Base-by-base conservation (phyloP, 1,284 basidiomycete species). In the Leccinum fallax region DNA sequence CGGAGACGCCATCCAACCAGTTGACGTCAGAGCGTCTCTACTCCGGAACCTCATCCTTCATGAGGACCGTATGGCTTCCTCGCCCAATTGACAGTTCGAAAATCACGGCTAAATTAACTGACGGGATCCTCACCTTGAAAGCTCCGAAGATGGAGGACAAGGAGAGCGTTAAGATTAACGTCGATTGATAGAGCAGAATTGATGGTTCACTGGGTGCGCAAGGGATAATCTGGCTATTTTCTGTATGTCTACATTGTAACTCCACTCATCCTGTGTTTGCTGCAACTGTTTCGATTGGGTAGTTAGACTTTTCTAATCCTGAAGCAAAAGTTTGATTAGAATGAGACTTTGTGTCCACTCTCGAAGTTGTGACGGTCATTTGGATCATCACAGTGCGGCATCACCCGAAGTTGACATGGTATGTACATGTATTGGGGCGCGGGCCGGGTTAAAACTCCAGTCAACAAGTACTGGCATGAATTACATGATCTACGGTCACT, bases 11-110 rank as follows among this genome's bases (percentile, higher is more conserved):
- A 32, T 68, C 77, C 56, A 82, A 77, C 46, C 81, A 83, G 63
- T 76, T 90, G 55, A 79, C 86, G 2, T 75, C 81, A 3, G 88
- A 91, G 70, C 83, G 88, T 40, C 76, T 80, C 24, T 86, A 85
- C 69, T 79, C 83, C 13, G 79, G 82, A 34, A 80, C 81, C 46
- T 76, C 83, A 11, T 64, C 80, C 5, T 92, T 92, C 72, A 81
- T 82, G 19, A 83, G 88, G 53, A 92, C 87, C 0, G 81, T 92
- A 26, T 87, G 86, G 83, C 79, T 93, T 28, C 88, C 90, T 40
- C 81, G 80, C 5, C 80, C 85, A 4, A 80, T 90, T 0, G 86
- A 92, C 67, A 75, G 78, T 48, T 78, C 77, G 49, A 82, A 80
- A 62, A 85, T 92, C 19, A 76, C 78, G 2, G 90, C 90, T 11